A percentile compares a stretch with the other conserved stretches of the same genome.
Evolutionary conservation across 2,329 filamentous ascomycete species (phyloP).

Genomic region (Didymella exigua): DNA sequence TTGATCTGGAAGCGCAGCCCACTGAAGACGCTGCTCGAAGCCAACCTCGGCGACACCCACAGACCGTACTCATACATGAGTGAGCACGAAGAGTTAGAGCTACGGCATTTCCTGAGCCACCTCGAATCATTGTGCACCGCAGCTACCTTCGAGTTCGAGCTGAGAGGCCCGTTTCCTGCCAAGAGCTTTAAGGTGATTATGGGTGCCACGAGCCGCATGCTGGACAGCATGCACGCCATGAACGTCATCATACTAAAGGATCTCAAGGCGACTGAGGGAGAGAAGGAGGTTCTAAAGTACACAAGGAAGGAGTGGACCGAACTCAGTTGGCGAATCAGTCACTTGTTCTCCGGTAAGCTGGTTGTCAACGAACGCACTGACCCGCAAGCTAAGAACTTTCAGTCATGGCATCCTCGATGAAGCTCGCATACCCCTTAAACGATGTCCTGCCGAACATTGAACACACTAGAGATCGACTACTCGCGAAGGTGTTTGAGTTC

Average conservation of each 20-base stretch:
- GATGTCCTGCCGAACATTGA: constrained; percentile 86
- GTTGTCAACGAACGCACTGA: background rate
- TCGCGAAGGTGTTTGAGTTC: constrained; percentile 88
- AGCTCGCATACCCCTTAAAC: constrained; percentile 90
- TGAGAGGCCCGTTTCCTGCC: constrained; percentile 84
- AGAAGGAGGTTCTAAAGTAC: constrained; percentile 78
- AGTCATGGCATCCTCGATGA: constrained; percentile 90
- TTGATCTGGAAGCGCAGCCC: constrained; percentile 96
- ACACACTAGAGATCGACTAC: constrained; percentile 77
- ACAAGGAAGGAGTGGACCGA: constrained; percentile 79
- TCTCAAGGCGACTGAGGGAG: constrained; percentile 74
- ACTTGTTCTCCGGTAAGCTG: constrained; percentile 68
- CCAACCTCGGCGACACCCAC: constrained; percentile 30
- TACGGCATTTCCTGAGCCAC: constrained; percentile 78
- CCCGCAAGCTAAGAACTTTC: constrained; percentile 16
- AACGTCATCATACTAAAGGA: constrained; percentile 88
- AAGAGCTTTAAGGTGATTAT: constrained; percentile 75
- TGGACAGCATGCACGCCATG: constrained; percentile 96
- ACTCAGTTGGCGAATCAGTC: constrained; percentile 86
- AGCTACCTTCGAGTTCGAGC: constrained; percentile 84
- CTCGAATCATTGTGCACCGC: constrained; percentile 75
- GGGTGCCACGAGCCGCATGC: constrained; percentile 78
- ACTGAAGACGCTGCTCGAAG: constrained; percentile 68
- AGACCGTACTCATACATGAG: constrained; percentile 72
- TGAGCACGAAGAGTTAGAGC: constrained; percentile 82